Evolutionary conservation across 495 filamentous ascomycete species (phyloP).

Genomic region (Hypoxylon trugodes): DNA sequence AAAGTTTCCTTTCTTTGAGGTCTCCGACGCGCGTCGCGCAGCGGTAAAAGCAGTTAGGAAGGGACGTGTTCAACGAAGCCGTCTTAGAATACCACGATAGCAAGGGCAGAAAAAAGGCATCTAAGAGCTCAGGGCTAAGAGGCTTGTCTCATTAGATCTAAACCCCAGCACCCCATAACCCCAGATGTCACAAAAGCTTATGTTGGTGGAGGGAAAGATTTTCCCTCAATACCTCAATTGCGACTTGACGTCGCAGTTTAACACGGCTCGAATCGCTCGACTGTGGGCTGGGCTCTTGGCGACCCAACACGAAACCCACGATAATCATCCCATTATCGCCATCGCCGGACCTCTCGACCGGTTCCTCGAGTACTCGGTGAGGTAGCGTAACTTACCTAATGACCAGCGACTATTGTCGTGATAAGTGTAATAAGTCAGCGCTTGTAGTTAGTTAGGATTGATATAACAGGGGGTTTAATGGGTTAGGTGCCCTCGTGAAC

Average conservation of each 20-base stretch:
- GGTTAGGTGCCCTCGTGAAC: not conserved
- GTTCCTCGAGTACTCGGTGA: conserved; percentile 17
- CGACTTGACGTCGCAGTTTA: conserved; percentile 25
- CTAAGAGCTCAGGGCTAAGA: too few relatives aligned
- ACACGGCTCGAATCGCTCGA: conserved; percentile 27
- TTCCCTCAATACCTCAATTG: conserved; percentile 3
- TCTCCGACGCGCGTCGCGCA: conserved; percentile 8
- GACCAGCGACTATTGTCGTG: not conserved
- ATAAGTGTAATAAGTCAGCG: not conserved
- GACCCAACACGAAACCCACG: conserved; percentile 7
- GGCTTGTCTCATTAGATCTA: not conserved
- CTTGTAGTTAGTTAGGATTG: not conserved
- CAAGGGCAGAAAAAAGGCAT: conserved; percentile 13
- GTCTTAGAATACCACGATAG: conserved; percentile 19
- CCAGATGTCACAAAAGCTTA: conserved; percentile 30
- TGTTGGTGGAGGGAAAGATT: conserved; percentile 9
- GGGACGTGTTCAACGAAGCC: conserved; percentile 1
- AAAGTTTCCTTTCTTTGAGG: not conserved
- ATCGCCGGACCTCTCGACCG: conserved; percentile 16
- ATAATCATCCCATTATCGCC: conserved; percentile 5
- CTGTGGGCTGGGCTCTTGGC: conserved; percentile 28
- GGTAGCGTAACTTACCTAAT: conserved; percentile 10
- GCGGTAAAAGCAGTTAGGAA: conserved; percentile 9
- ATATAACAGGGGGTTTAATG: not conserved
- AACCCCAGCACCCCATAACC: conserved; percentile 1